Percentiles rank a stretch among this genome's conserved stretches.
phyloP scores from a whole-genome alignment of 2,329 filamentous ascomycete species.

The Pestalotiopsis sp. region DNA sequence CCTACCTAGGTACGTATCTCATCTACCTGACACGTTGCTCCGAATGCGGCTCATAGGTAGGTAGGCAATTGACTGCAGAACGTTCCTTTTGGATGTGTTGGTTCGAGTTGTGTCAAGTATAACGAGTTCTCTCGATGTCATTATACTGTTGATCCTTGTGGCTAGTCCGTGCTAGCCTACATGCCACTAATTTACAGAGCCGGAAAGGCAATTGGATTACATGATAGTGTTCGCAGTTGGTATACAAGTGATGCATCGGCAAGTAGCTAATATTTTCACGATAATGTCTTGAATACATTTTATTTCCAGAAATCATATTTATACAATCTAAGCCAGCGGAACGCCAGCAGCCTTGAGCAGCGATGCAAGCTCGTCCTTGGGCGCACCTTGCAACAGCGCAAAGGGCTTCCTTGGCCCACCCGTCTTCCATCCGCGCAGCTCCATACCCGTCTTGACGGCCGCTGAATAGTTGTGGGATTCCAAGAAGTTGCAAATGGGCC shows the following conservation, averaged over 20 bases:
- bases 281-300: not conserved
- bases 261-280: not conserved
- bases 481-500: conserved; percentile 51
- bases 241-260: not conserved
- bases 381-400: conserved; percentile 35
- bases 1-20: too few relatives aligned
- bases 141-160: not conserved
- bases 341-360: conserved; percentile 42
- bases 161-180: not conserved
- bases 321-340: conserved; percentile 22
- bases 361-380: conserved; percentile 36
- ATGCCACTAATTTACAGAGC: not conserved
- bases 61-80: too few relatives aligned
- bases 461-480: conserved; percentile 50
- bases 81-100: too few relatives aligned
- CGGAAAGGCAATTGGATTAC: too few relatives aligned
- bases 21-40: too few relatives aligned
- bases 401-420: conserved; percentile 54
- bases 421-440: conserved; percentile 46
- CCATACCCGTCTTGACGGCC: conserved; percentile 52
- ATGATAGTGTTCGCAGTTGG: too few relatives aligned
- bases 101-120: not conserved
- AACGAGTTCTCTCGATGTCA: not conserved
- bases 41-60: too few relatives aligned
- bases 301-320: not conserved